Evolutionary conservation across 2,329 filamentous ascomycete species (phyloP).

Genomic region (Colletotrichum cordylinicola): DNA sequence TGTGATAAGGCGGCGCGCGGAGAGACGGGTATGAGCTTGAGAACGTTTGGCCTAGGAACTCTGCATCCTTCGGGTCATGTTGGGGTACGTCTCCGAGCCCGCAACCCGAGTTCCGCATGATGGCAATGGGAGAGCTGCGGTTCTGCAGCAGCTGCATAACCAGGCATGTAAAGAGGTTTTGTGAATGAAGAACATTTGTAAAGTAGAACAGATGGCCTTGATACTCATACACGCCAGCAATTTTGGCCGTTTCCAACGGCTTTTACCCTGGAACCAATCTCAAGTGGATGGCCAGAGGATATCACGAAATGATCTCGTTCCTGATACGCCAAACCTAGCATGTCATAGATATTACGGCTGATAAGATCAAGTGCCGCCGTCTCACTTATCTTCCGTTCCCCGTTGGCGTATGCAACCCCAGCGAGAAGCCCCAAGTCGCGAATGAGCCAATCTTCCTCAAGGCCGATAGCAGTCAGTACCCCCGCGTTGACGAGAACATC

Average conservation of each 20-base stretch:
- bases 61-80: background rate
- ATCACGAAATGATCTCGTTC: conserved; percentile 60
- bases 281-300: conserved; percentile 68
- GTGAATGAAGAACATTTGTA: background rate
- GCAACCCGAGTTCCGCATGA: background rate
- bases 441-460: conserved; percentile 67
- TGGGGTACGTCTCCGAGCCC: background rate
- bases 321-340: conserved; percentile 53
- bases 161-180: background rate
- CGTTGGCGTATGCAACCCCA: conserved; percentile 64
- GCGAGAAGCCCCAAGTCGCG: conserved; percentile 65
- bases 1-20: background rate
- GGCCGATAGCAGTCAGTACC: conserved; percentile 62
- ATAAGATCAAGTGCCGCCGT: conserved; percentile 62
- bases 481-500: conserved; percentile 64
- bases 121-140: rapidly evolving
- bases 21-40: background rate
- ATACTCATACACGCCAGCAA: background rate
- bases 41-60: background rate
- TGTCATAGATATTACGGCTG: conserved; percentile 59
- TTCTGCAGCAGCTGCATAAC: background rate
- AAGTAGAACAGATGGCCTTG: background rate
- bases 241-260: conserved; percentile 47
- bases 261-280: conserved; percentile 61
- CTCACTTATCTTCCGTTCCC: conserved; percentile 58